phyloP scores from a whole-genome alignment of 2,329 filamentous ascomycete species.

The Botryosphaeria dothidea region DNA sequence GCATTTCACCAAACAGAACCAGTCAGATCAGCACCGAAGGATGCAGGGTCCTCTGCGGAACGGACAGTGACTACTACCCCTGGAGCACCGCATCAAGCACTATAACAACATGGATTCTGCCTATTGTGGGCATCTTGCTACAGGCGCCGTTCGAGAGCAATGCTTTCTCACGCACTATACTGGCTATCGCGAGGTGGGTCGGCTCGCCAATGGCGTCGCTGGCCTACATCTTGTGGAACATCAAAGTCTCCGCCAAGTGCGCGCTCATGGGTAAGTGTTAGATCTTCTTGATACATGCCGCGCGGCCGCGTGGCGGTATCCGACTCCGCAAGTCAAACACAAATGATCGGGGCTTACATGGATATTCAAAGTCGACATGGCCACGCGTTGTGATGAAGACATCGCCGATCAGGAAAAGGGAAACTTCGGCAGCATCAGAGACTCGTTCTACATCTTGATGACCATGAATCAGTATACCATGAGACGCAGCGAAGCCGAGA shows the following conservation, averaged over 20 bases:
- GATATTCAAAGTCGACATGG: slow-evolving; percentile 35
- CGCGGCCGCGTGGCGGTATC: not conserved
- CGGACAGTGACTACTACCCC: slow-evolving; percentile 32
- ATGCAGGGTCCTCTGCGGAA: slow-evolving; percentile 37
- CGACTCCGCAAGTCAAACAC: not conserved
- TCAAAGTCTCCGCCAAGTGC: slow-evolving; percentile 41
- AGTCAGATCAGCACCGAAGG: slow-evolving; percentile 36
- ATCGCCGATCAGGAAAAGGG: slow-evolving; percentile 28
- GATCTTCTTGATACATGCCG: not conserved
- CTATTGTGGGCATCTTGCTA: slow-evolving; percentile 39
- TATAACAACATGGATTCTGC: slow-evolving; percentile 44
- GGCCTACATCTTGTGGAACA: slow-evolving; percentile 43
- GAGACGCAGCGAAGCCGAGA: slow-evolving; percentile 19
- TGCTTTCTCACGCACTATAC: slow-evolving; percentile 34
- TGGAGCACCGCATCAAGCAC: slow-evolving; percentile 35
- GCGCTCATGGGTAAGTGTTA: slow-evolving; percentile 33
- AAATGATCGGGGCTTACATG: not conserved
- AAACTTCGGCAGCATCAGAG: slow-evolving; percentile 41
- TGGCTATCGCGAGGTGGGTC: slow-evolving; percentile 39
- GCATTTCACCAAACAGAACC: slow-evolving; percentile 23
- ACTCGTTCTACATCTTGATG: slow-evolving; percentile 47
- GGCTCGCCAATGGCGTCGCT: slow-evolving; percentile 40
- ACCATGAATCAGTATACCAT: slow-evolving; percentile 49
- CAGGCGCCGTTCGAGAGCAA: slow-evolving; percentile 47
- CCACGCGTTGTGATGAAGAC: slow-evolving; percentile 31